Base-by-base conservation (phyloP, 2,329 filamentous ascomycete species). In the Cordyceps tenuipes region DNA sequence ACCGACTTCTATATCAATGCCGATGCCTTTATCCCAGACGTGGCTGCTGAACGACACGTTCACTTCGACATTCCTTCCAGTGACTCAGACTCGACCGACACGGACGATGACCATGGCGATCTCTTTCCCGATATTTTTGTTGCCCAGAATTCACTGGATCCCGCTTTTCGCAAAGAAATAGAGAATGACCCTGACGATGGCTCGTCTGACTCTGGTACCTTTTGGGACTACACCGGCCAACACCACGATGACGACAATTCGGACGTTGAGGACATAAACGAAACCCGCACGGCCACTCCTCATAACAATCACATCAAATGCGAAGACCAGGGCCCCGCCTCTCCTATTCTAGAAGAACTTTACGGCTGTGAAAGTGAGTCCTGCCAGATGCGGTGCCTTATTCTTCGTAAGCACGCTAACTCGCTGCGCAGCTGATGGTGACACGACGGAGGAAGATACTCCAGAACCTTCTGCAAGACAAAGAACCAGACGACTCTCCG, bases 121-220 rank as follows among this genome's bases (percentile, higher is more conserved):
- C 82, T 91, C 64, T 90, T 90, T 63, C 87, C 89, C 1, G 85
- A 91, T 69, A 85, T 93, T 62, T 93, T 93, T 71, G 79, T 92
- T 60, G 84, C 88, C 54, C 88, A 91, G 72, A 87, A 84, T 68
- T 80, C 83, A 17, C 78, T 93, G 5, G 88, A 91, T 66, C 86
- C 88, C 6, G 80, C 81, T 56, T 85, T 93, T 68, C 87, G 88
- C 64, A 82, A 83, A 47, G 85, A 90, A 73, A 87, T 92, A 64
- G 88, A 91, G 69, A 80, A 82, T 63, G 85, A 90, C 64, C 75
- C 76, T n/a, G 78, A 79, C 54, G 76, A 82, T 55, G 81, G 84
- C 62, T 81, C 79, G 0, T 84, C 79, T 5, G 79, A 79, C 61
- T 82, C 79, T 23, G 77, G 77, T 46, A 84, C 82, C 1, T 87